phyloP scores from a whole-genome alignment of 2,329 filamentous ascomycete genomes.

The Fusarium floridanum region DNA sequence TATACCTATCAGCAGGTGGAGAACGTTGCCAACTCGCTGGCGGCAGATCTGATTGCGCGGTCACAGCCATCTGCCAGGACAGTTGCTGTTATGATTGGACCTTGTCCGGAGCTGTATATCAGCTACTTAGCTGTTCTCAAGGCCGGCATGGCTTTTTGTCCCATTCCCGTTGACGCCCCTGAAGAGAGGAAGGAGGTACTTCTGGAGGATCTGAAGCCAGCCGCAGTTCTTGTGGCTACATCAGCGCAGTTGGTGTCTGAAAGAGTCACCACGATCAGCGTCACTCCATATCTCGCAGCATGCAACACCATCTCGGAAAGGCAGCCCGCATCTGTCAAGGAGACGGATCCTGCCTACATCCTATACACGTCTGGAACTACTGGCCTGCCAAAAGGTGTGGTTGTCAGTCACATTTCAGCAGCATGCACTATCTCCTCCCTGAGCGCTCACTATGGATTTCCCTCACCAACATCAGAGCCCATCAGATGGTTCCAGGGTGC shows the following conservation, averaged over 20 bases:
- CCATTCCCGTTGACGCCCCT: constrained; percentile 5
- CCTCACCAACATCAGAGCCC: not conserved
- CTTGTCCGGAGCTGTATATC: constrained; percentile 25
- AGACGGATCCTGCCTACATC: not conserved
- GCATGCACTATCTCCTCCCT: constrained; percentile 16
- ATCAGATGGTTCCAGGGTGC: constrained; percentile 29
- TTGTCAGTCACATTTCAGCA: constrained; percentile 20
- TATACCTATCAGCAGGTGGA: constrained; percentile 13
- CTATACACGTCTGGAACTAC: constrained; percentile 28
- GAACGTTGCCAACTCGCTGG: not conserved
- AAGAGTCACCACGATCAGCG: not conserved
- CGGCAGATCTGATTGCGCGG: not conserved
- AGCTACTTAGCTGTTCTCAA: constrained; percentile 20
- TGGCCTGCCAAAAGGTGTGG: constrained; percentile 19
- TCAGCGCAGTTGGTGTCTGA: not conserved
- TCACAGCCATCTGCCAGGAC: not conserved
- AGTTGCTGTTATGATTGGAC: constrained; percentile 8
- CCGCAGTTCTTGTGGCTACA: not conserved
- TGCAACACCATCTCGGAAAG: not conserved
- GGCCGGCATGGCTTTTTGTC: constrained; percentile 21
- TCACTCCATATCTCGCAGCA: not conserved
- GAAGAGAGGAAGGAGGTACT: constrained; percentile 11
- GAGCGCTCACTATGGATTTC: constrained; percentile 11
- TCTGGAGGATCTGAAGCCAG: constrained; percentile 14
- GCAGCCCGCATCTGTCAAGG: not conserved